Conservation (phyloP, 306 rosid species). For the Rosa multiflora region DNA sequence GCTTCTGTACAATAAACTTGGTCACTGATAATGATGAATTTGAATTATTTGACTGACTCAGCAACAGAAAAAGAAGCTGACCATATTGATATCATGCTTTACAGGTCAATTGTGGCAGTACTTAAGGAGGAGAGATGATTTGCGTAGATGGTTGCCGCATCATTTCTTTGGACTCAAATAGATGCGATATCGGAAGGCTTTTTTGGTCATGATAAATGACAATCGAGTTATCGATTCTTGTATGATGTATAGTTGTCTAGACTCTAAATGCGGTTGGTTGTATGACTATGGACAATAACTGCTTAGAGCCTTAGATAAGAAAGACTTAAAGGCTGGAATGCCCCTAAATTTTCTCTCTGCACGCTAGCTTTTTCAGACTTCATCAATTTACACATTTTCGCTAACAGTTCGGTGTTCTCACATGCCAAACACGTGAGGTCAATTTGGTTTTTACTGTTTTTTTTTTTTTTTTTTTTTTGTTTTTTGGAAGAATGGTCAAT, state of each 20-base stretch:
- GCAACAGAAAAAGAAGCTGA: conserved; percentile 1
- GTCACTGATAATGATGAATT: background rate
- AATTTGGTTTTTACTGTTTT: no score
- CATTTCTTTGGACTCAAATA: background rate
- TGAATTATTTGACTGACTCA: background rate
- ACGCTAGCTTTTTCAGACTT: no score
- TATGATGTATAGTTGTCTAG: conserved; percentile 1
- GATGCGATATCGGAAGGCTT: background rate
- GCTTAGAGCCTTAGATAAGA: background rate
- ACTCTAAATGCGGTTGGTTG: background rate
- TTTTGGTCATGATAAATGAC: background rate
- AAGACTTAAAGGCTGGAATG: background rate
- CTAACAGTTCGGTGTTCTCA: no score
- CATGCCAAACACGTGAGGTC: no score
- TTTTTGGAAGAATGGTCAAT: no score
- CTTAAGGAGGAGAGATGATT: background rate
- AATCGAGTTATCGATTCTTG: background rate
- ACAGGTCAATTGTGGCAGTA: conserved; percentile 5
- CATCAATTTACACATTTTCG: no score
- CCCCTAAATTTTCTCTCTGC: no score
- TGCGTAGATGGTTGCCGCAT: background rate
- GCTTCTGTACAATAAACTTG: background rate
- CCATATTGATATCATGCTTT: background rate
- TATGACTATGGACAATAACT: background rate
- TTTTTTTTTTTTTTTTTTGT: no score